Percentiles rank a stretch among this genome's conserved stretches.
phyloP scores from a whole-genome alignment of 306 rosid species.

The Albizia julibrissin region DNA sequence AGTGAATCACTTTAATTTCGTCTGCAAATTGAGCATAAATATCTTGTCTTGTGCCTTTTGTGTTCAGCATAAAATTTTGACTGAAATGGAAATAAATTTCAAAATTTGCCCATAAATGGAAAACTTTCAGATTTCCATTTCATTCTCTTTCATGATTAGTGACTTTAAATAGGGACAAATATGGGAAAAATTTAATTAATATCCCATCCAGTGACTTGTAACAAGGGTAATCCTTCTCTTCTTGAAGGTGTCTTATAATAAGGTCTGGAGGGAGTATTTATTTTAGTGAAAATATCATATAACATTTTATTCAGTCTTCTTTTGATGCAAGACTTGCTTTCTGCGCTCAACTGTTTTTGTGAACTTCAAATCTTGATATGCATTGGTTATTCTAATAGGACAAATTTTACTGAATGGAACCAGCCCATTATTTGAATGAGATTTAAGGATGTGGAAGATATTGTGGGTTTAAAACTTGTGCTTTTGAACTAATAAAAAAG shows the following conservation, averaged over 20 bases:
- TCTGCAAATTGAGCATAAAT: neutral
- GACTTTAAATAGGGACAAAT: neutral
- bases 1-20: neutral
- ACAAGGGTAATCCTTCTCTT: neutral
- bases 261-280: neutral
- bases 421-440: neutral
- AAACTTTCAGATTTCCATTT: neutral
- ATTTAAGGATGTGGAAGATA: neutral
- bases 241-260: neutral
- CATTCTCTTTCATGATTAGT: neutral
- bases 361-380: neutral
- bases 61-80: neutral
- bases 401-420: neutral
- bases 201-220: neutral
- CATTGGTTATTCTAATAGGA: neutral
- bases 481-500: constrained; percentile 16
- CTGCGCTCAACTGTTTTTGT: neutral
- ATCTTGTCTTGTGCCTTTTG: neutral
- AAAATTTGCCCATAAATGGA: neutral
- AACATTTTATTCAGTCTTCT: constrained; percentile 5
- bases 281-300: neutral
- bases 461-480: constrained; percentile 7
- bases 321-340: neutral
- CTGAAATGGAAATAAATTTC: neutral
- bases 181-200: neutral